Conservation (phyloP, 768 basidiomycete genomes). For the Amanita thiersii region DNA sequence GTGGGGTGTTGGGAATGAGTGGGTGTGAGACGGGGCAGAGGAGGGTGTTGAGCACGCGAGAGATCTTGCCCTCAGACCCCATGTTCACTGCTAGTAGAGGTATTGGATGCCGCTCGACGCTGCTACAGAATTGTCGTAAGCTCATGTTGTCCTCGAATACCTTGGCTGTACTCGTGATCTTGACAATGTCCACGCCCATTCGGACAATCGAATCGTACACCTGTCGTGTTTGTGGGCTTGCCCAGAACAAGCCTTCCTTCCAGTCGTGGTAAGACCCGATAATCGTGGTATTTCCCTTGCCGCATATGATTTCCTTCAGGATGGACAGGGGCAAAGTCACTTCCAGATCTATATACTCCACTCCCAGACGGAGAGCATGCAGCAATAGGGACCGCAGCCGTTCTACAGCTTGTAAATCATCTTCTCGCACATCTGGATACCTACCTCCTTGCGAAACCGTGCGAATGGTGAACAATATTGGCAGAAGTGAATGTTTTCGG, state of each 20-base stretch:
- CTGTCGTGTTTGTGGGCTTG: slow-evolving; percentile 37
- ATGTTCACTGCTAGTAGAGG: slow-evolving; percentile 76
- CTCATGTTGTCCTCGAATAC: slow-evolving; percentile 52
- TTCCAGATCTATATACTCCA: slow-evolving; percentile 76
- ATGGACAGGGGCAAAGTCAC: slow-evolving; percentile 44
- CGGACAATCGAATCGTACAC: slow-evolving; percentile 42
- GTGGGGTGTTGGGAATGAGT: slow-evolving; percentile 52
- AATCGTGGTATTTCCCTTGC: slow-evolving; percentile 53
- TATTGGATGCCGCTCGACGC: slow-evolving; percentile 29
- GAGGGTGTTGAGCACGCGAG: slow-evolving; percentile 61
- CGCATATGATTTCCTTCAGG: slow-evolving; percentile 36
- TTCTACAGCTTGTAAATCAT: slow-evolving; percentile 45
- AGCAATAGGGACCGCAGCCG: slow-evolving; percentile 38
- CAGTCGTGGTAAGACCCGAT: slow-evolving; percentile 76
- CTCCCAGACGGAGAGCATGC: slow-evolving; percentile 53
- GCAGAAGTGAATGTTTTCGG: slow-evolving; percentile 52
- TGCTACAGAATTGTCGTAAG: slow-evolving; percentile 47
- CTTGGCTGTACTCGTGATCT: slow-evolving; percentile 62
- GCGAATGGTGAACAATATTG: slow-evolving; percentile 73
- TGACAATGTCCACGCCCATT: slow-evolving; percentile 59
- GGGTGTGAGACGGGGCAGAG: slow-evolving; percentile 74
- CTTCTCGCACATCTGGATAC: slow-evolving; percentile 46
- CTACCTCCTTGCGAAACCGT: slow-evolving; percentile 65
- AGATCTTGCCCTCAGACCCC: slow-evolving; percentile 65
- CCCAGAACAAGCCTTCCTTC: slow-evolving; percentile 59